These are phyloP conservation scores for Penstemon eatonii DNA, from an alignment of 257 asterid species.

Conservation along the genomic window DNA sequence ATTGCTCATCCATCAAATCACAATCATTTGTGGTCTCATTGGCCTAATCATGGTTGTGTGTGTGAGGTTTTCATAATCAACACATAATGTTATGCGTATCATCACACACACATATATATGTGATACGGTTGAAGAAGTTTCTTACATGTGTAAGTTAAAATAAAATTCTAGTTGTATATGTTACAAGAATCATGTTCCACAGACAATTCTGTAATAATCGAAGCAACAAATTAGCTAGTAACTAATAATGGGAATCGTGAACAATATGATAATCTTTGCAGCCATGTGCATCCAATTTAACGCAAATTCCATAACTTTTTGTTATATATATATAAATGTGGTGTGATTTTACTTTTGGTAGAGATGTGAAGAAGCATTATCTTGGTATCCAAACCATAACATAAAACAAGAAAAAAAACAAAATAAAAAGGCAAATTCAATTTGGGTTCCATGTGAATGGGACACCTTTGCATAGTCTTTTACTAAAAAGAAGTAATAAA, in stretches of 20 bases:
- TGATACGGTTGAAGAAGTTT: not conserved
- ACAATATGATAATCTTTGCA: conserved; percentile 39
- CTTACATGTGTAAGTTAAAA: not conserved
- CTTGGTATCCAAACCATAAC: conserved; percentile 39
- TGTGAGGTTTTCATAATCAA: conserved; percentile 32
- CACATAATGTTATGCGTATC: not conserved
- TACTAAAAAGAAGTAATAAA: conserved; percentile 21
- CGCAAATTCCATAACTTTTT: conserved; percentile 41
- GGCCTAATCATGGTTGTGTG: conserved; percentile 39
- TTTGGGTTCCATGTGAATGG: conserved; percentile 53
- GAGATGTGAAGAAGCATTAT: conserved; percentile 17
- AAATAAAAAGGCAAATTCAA: conserved; percentile 20
- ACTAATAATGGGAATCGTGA: conserved; percentile 33
- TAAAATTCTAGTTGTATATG: not conserved
- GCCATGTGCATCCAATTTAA: conserved; percentile 64
- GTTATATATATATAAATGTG: conserved; percentile 15
- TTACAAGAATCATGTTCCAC: conserved; percentile 24
- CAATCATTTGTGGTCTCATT: conserved; percentile 21
- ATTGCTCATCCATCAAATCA: conserved; percentile 43
- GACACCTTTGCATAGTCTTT: conserved; percentile 40
- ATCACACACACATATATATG: not conserved
- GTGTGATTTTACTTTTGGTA: conserved; percentile 27
- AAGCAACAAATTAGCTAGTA: conserved; percentile 27
- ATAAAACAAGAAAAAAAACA: conserved; percentile 31
- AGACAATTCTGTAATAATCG: conserved; percentile 30